Percentiles rank a stretch among this genome's conserved stretches.
Conservation (phyloP, 768 basidiomycete species). For the Mrakia hoshinonis region DNA sequence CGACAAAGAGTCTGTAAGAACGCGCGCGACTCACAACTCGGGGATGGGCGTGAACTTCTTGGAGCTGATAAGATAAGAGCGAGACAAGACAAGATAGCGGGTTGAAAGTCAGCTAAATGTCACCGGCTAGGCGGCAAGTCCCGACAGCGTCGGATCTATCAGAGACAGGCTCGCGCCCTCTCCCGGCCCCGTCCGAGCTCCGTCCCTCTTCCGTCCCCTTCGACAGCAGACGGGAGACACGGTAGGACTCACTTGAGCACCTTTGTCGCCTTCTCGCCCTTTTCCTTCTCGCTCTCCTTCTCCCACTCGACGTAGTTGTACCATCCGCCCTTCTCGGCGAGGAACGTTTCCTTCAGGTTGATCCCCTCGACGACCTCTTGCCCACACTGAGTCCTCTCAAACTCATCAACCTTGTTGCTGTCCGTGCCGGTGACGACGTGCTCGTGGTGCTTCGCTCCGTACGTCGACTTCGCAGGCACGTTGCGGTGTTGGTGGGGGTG, state of each 20-base stretch:
- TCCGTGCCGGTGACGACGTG: background rate
- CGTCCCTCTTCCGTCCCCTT: no score
- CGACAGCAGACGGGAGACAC: background rate
- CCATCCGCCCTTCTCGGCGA: background rate
- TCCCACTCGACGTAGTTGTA: slow-evolving; percentile 50
- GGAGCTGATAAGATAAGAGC: background rate
- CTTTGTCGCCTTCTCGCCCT: slow-evolving; percentile 39
- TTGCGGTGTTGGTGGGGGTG: no score
- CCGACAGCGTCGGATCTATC: no score
- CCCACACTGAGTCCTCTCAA: background rate
- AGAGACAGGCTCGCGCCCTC: no score
- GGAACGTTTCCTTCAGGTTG: background rate
- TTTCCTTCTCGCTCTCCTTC: slow-evolving; percentile 46
- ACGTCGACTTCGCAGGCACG: no score
- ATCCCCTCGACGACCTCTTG: background rate
- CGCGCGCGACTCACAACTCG: slow-evolving; percentile 27
- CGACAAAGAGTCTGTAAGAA: no score
- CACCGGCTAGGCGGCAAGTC: no score
- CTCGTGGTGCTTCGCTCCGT: background rate
- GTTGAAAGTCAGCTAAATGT: no score
- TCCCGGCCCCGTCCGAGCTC: no score
- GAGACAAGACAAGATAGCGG: background rate
- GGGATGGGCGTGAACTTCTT: slow-evolving; percentile 18
- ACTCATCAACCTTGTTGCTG: background rate
- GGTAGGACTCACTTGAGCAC: slow-evolving; percentile 43